Evolutionary conservation across 371 early-diverging fungal genomes (phyloP).

Genomic region (Rozella allomycis): DNA sequence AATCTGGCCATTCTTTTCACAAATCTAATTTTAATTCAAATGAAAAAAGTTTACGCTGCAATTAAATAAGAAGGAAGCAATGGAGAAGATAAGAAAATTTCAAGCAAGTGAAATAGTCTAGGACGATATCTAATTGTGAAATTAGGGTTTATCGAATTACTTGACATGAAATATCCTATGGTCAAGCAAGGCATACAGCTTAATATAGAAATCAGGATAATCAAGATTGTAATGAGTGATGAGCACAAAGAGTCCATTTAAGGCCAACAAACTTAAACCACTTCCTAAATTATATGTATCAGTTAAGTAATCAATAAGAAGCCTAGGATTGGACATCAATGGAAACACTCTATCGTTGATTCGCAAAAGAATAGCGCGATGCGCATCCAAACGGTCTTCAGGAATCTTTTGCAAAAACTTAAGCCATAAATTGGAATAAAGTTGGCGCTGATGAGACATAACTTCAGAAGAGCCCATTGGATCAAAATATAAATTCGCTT

Average conservation of each 20-base stretch:
- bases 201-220: conserved; percentile 84
- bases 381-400: no score
- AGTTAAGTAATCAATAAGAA: conserved; percentile 73
- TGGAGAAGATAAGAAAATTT: conserved; percentile 64
- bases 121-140: no score
- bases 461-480: no score
- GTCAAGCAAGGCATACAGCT: conserved; percentile 70
- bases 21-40: no score
- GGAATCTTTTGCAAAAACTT: no score
- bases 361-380: no score
- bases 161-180: conserved; percentile 66
- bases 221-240: conserved; percentile 73
- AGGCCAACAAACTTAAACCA: conserved; percentile 57
- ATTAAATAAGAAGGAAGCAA: conserved; percentile 61
- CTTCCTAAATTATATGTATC: conserved; percentile 65
- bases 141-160: no score
- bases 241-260: conserved; percentile 75
- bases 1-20: conserved; percentile 70
- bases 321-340: conserved; percentile 43
- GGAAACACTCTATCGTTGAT: no score
- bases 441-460: no score
- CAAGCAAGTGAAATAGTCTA: conserved; percentile 67
- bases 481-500: no score
- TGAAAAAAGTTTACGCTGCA: no score
- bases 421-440: no score